Percentiles rank a stretch among this genome's conserved stretches.
Conservation (phyloP, 2,329 filamentous ascomycete species). For the Penicillium sp. region DNA sequence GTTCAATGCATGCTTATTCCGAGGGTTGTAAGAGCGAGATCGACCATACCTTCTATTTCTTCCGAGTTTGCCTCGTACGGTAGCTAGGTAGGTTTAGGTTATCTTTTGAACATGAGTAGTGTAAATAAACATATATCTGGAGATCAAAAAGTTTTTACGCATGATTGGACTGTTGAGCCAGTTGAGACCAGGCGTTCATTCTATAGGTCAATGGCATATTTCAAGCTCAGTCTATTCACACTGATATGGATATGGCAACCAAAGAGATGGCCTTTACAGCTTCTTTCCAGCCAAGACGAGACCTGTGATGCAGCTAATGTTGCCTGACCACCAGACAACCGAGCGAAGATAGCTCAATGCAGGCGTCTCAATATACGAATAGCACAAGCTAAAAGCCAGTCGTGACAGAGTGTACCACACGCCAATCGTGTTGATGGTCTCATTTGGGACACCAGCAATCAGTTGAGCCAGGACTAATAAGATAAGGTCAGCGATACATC, state of each 20-base stretch:
- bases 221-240: not conserved
- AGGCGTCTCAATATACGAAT: constrained; percentile 31
- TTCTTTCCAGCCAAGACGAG: constrained; percentile 34
- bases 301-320: constrained; percentile 36
- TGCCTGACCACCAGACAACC: constrained; percentile 37
- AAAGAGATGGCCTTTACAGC: constrained; percentile 10
- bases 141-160: too few relatives aligned
- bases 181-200: not conserved
- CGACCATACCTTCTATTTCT: too few relatives aligned
- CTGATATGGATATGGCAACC: not conserved
- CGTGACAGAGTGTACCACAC: constrained; percentile 35
- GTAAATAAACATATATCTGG: too few relatives aligned
- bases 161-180: too few relatives aligned
- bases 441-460: constrained; percentile 31
- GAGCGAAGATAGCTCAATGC: constrained; percentile 32
- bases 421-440: constrained; percentile 35
- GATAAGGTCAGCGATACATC: too few relatives aligned
- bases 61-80: too few relatives aligned
- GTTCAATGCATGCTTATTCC: constrained; percentile 45
- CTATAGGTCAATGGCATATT: not conserved
- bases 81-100: too few relatives aligned
- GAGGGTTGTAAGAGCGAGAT: too few relatives aligned
- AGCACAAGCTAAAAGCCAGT: constrained; percentile 30
- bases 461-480: constrained; percentile 31
- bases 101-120: too few relatives aligned